Evolutionary conservation across 257 asterid genomes (phyloP), one percentile per base, ranked within the genome.

Genomic region (Euphrasia confusa): DNA sequence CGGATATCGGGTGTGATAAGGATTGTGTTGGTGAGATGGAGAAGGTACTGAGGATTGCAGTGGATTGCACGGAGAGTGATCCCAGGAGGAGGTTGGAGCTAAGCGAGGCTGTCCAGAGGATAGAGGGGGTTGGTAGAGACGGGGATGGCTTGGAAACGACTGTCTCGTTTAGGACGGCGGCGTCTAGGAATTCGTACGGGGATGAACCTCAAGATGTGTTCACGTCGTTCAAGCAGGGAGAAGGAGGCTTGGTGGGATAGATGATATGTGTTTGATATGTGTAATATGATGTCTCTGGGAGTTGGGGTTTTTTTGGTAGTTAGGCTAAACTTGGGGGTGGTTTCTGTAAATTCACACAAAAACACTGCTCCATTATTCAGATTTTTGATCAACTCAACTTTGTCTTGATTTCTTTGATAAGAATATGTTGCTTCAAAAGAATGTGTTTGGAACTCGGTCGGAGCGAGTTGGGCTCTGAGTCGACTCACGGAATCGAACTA

Each of bases 61-160:
- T 62, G 1, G 90, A 80, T 2, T 88, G 98, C 60, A 79, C 85
- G 33, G 87, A 86, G 39, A 72, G 59, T 52, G 57, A 69, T 37
- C 92, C 89, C 0, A 83, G 75, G 2, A 80, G 65, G 32, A 87
- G 95, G 26, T 62, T 76, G 60, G 87, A 80, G 33, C 47, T 80
- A 50, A 58, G 58, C 48, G 96, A 91, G 71, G 87, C 80, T 7
- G 57, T 81, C 66, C 77, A 72, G 21, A 75, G 81, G 58, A 80
- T 88, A 72, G 95, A 86, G 52, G 78, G 27, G 0, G 39, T 54
- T 2, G 17, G 55, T 3, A 49, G 15, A 12, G 54, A 49, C 8
- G 54, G 54, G 14, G 55, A 49, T 8, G 2, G 10, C 7, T 10
- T 4, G 8, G 55, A 65, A 27, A 56, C 42, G 54, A 40, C 71